Evolutionary conservation across 2,329 filamentous ascomycete species (phyloP), one percentile per base, ranked within the genome.

Genomic region (Pyrenophora tritici-repentis): DNA sequence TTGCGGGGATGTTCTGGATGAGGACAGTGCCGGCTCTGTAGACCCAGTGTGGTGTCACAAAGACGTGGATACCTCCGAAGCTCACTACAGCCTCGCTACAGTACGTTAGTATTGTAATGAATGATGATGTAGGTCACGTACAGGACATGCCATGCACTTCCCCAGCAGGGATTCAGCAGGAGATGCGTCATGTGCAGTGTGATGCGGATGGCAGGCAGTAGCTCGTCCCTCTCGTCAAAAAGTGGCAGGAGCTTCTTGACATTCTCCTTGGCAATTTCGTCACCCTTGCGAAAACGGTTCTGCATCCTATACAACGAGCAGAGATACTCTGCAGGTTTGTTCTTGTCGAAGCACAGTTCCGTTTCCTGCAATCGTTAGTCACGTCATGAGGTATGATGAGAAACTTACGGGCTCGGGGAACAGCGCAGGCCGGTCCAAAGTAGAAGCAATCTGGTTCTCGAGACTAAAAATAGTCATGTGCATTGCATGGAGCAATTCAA

Each of bases 271-370:
- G 53, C 54, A 3, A 36, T 37, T 6, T 55, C 20, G 34, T 72
- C 64, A 17, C 68, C 67, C 45, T 70, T 72, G 18, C 70, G 69
- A 31, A 67, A 73, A 4, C 69, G 67, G 45, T 71, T 62, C 38
- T 73, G 71, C 33, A 72, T 56, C 4, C 70, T 63, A 40, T 67
- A 73, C 5, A 73, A 57, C 2, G 69, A 72, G 51, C 70, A 73
- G 22, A 72, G 55, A 36, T 67, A 72, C 10, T 71, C 64, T 8
- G 65, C 54, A 6, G 67, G 67, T n/a, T 64, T 61, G 13, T 47
- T 16, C 17, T 56, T 56, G 31, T 68, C 65, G 26, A 73, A 72
- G 26, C 47, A 58, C 4, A 72, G 18, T 8, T 62, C 62, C n/a
- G 60, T 63, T n/a, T 61, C 46, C 69, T 72, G 18, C 4, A 18